Evolutionary conservation across 352 stramenopile species (phyloP).

Genomic region (Phytophthora foliorum): DNA sequence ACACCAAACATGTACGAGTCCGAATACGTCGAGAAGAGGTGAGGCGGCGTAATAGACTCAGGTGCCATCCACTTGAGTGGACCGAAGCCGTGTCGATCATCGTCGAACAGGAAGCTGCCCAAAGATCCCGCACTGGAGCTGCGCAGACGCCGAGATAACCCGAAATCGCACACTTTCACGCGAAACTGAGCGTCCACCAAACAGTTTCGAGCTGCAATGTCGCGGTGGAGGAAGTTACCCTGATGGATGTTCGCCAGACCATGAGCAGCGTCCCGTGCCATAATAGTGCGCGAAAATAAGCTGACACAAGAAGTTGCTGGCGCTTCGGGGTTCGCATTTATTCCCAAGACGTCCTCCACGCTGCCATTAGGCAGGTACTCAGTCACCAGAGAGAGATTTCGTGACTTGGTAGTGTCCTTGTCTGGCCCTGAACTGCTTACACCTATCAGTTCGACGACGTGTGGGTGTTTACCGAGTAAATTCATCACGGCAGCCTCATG

Average conservation of each 20-base stretch:
- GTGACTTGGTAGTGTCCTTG: conserved; percentile 4
- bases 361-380: conserved; percentile 79
- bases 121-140: conserved; percentile 5
- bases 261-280: conserved; percentile 74
- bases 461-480: conserved; percentile 77
- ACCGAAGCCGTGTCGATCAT: conserved; percentile 64
- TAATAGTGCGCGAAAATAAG: conserved; percentile 68
- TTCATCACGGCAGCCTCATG: conserved; percentile 83
- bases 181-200: conserved; percentile 69
- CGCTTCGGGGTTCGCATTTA: conserved; percentile 1
- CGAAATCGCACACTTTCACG: conserved; percentile 83
- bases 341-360: conserved; percentile 55
- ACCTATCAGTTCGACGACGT: conserved; percentile 75
- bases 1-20: conserved; percentile 86
- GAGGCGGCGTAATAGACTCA: conserved; percentile 69
- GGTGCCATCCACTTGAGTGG: conserved; percentile 84
- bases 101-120: conserved; percentile 58
- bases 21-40: conserved; percentile 77
- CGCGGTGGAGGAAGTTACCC: conserved; percentile 67
- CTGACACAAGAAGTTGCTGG: conserved; percentile 30
- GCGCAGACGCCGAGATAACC: conserved; percentile 56
- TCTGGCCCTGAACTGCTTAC: conserved; percentile 35
- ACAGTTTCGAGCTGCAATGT: conserved; percentile 78
- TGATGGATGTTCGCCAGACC: conserved; percentile 76
- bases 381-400: conserved; percentile 61